These are phyloP conservation scores for Candida sanyaensis DNA, from an alignment of 1,139 yeast species.

Conservation along the genomic window DNA sequence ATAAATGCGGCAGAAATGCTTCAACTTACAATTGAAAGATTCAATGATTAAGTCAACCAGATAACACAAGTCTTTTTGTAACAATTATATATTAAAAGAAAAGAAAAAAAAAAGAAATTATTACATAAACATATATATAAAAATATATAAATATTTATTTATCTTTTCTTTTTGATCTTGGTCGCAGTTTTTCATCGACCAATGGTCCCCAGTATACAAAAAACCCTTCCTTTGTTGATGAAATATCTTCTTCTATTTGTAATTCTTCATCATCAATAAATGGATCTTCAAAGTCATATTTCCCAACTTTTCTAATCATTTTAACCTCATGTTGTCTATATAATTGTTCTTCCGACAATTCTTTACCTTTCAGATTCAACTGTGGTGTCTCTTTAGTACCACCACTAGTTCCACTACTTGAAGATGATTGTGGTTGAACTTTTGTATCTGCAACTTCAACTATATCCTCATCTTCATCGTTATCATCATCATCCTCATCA, in stretches of 20 bases:
- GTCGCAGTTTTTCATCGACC: constrained; percentile 55
- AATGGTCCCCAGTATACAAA: constrained; percentile 95
- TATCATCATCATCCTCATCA: constrained; percentile 61
- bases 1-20: constrained; percentile 42
- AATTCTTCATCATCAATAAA: constrained; percentile 95
- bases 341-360: constrained; percentile 48
- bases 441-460: constrained; percentile 25
- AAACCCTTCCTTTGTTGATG: constrained; percentile 92
- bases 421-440: constrained; percentile 9
- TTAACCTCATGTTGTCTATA: constrained; percentile 44
- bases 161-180: constrained; percentile 13
- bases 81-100: too few relatives aligned
- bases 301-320: constrained; percentile 74
- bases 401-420: constrained; percentile 26
- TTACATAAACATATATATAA: constrained; percentile 2
- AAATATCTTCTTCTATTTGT: constrained; percentile 90
- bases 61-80: too few relatives aligned
- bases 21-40: constrained; percentile 41
- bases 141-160: neutral
- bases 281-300: constrained; percentile 91
- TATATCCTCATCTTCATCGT: constrained; percentile 56
- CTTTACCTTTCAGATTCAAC: constrained; percentile 41
- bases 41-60: constrained; percentile 13
- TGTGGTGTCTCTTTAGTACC: constrained; percentile 6
- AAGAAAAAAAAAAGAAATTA: neutral